Evolutionary conservation across 2,329 filamentous ascomycete genomes (phyloP), one percentile per base, ranked within the genome.

Genomic region (Pseudogymnoascus sp.): DNA sequence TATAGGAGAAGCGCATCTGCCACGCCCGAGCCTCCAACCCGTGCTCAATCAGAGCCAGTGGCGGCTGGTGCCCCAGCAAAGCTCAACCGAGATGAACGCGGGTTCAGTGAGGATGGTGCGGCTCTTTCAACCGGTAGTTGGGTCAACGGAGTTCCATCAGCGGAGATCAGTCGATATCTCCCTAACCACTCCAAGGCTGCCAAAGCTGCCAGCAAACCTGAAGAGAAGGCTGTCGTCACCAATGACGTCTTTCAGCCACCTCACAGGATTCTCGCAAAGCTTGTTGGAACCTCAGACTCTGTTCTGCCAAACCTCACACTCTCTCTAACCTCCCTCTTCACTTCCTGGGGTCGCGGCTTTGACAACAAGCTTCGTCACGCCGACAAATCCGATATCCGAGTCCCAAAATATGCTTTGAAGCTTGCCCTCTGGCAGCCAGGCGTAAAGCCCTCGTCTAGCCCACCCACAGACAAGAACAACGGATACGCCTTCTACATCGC

Each of bases 341-440:
- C 87, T 0, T 88, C 87, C 0, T 97, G 91, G 86, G 93, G 93
- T 31, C 85, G 93, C 27, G 83, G 84, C 0, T 77, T 75, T 0
- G 78, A 81, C 17, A 92, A 91, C 68, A 93, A 88, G 0, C 75
- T 86, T 31, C 78, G 86, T 2, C 90, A 92, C 69, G 74, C 81
- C 0, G 78, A 86, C 58, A 76, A 74, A 31, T 76, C 77, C 25
- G 91, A 97, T 66, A 81, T 79, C 2, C 87, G 86, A 13, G 84
- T 97, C 36, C 91, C 92, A 1, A 93, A 93, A 71, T 87, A 87
- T 65, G 91, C 90, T 0, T 85, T 96, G 68, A 88, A 90, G 69
- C 78, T 97, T 38, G 79, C 91, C 35, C 84, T 94, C 31, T 91
- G 88, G 81, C 86, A 84, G 62, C 81, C 86, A 0, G 84, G 83